Evolutionary conservation across 2,329 filamentous ascomycete genomes (phyloP), one percentile per base, ranked within the genome.

Genomic region (Chrysoporthe austroafricana): DNA sequence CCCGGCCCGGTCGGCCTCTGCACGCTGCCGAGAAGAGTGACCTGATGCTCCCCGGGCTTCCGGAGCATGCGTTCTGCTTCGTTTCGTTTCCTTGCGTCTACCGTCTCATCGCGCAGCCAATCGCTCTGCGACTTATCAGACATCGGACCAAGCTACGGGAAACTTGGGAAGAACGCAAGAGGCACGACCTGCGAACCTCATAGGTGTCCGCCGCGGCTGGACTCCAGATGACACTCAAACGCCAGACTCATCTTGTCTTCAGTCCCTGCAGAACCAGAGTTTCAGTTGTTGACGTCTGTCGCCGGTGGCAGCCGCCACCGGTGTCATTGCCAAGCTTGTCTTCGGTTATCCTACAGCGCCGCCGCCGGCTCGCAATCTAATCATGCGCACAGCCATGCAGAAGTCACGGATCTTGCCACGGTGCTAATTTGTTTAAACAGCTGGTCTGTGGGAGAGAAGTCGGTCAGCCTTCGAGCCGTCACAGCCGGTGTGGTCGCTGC

Each of bases 401-500:
- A 57, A 13, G 13, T 26, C 44, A 46, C 44, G 18, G 16, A 18
- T 46, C n/a, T 21, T 52, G 26, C 50, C 50, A 54, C 50, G 11
- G 26, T 14, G 50, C 50, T 54, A 54, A 21, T 26, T 54, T 21
- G 32, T 34, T 21, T 7, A 13, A n/a, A 18, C 4, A 39, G 6
- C 54, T 39, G 54, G 34, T 13, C 7, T 57, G 32, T 32, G 34
- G 16, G 26, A 14, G 13, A n/a, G 16, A 32, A 13, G 21, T 6
- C 26, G 21, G 7, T 5, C 21, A 54, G 50, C 14, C 26, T 32
- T 26, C 50, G 52, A 46, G 60, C 21, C 46, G 32, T 46, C 32
- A 21, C 14, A 52, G 66, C 36, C 36, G 26, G 36, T 39, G 9
- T 68, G 71, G 67, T 70, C 72, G 71, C 69, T 64, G 69, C 69